Evolutionary conservation across 179 eudicot species (phyloP), one percentile per base, ranked within the genome.

Genomic region (Sideroxylon spinosum): DNA sequence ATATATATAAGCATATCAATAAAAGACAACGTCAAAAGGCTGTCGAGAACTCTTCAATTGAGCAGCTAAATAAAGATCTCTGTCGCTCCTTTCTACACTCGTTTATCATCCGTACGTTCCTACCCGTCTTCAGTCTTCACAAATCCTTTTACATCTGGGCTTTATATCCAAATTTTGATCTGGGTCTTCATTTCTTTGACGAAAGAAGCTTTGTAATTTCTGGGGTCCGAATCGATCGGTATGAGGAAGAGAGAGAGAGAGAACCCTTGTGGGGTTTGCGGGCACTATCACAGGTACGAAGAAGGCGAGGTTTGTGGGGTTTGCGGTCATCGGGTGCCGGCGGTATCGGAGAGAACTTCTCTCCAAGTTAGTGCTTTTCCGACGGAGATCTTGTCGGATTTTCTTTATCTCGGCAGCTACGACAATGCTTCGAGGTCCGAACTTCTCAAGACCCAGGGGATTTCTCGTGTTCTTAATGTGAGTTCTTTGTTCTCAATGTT

Each of bases 191-290:
- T 78, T 19, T 17, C 46, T 60, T 65, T 29, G 14, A 44, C n/a
- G 28, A 22, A 22, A 26, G 59, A 61, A 62, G 67, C 6, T 28
- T 84, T 73, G 78, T 74, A 12, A 2, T 69, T 20, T 52, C 70
- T 73, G 74, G 79, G 81, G 75, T 82, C 60, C 23, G 29, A 16
- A 26, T 32, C 37, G 9, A 78, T 77, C 26, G 25, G 65, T 63
- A 89, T 89, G 89, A 92, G 97, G 85, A 94, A 94, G 86, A 87
- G 98, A 74, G 98, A 92, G 80, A 89, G 98, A 75, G 98, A 94
- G 59, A 91, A 90, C 84, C 96, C 96, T 9, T 92, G 98, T 80
- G 84, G 85, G 60, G 74, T 94, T 28, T 92, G 98, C 55, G 98
- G 97, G 71, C 98, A 94, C 86, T 94, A 92, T 80, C 98, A 94